Evolutionary conservation across 352 stramenopile genomes (phyloP).

Genomic region (Pythium apleroticum): DNA sequence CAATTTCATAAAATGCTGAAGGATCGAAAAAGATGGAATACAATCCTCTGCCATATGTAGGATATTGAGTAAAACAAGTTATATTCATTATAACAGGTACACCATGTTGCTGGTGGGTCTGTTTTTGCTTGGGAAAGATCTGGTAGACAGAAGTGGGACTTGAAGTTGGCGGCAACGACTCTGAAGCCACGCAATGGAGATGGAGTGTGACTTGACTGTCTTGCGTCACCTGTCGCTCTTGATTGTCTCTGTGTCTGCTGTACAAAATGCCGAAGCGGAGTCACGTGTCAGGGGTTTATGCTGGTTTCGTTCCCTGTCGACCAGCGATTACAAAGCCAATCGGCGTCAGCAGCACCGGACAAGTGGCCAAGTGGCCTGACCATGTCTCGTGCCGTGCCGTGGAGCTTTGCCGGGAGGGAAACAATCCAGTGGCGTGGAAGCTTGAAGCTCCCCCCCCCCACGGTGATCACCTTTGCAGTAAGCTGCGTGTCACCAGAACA

Average conservation of each 20-base stretch:
- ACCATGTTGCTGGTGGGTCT: background rate
- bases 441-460: too few species aligned
- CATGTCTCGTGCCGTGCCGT: background rate
- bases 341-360: background rate
- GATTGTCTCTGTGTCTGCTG: background rate
- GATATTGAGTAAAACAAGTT: background rate
- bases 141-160: background rate
- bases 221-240: too few species aligned
- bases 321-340: background rate
- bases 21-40: too few species aligned
- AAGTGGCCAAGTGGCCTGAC: background rate
- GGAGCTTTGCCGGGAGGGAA: background rate
- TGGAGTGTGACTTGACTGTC: background rate
- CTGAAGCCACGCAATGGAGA: background rate
- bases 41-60: too few species aligned
- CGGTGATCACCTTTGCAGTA: too few species aligned
- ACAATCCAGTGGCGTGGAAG: constrained; percentile 1
- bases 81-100: background rate
- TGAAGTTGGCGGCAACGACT: background rate
- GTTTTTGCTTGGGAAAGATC: constrained; percentile 2
- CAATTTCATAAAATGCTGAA: background rate
- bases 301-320: background rate
- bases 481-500: too few species aligned
- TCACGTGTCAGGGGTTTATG: background rate
- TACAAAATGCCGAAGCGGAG: background rate